Evolutionary conservation across 305 asterid species (phyloP).

Genomic region (Fraxinus greggii): DNA sequence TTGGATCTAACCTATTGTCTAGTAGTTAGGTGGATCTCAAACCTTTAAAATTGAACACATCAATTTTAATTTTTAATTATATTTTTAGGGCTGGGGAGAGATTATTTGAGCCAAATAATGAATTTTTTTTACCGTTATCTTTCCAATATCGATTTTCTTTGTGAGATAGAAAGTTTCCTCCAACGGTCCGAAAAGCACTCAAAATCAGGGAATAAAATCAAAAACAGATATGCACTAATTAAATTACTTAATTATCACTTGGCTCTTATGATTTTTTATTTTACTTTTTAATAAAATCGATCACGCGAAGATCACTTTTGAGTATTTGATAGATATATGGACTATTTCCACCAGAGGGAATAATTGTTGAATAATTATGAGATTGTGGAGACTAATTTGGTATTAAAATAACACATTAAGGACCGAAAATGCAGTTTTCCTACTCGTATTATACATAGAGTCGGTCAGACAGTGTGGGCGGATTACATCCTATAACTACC

Average conservation of each 20-base stretch:
- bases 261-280: too few species aligned
- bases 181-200: too few species aligned
- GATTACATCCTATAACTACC: constrained; percentile 17
- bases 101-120: too few species aligned
- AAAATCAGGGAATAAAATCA: too few species aligned
- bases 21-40: neutral
- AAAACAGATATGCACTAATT: too few species aligned
- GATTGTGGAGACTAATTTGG: neutral
- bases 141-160: too few species aligned
- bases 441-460: neutral
- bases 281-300: neutral
- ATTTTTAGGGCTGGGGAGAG: too few species aligned
- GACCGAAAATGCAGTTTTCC: neutral
- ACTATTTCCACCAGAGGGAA: neutral
- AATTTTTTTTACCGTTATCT: too few species aligned
- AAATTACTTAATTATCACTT: too few species aligned
- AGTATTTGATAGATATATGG: neutral
- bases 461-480: neutral
- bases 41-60: neutral
- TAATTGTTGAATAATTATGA: neutral
- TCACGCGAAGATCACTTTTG: neutral
- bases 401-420: neutral
- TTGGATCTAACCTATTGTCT: neutral
- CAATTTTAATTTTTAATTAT: too few species aligned
- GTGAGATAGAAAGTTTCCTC: too few species aligned